A percentile compares a stretch with the other conserved stretches of the same genome.
Conservation (phyloP, 495 filamentous ascomycete species). For the Staphylotrichum tortipilum region DNA sequence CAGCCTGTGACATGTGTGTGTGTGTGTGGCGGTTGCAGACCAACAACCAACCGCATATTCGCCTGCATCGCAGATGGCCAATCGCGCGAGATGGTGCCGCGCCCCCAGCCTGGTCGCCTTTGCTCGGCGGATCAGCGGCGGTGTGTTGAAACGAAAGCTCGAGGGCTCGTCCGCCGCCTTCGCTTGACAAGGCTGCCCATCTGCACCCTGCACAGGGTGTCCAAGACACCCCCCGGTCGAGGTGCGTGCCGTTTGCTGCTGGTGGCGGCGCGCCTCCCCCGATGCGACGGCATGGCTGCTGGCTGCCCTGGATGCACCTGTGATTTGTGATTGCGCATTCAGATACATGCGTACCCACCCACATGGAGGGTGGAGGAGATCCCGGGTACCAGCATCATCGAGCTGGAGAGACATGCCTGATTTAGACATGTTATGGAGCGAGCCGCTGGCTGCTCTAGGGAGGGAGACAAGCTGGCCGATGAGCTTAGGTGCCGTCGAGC, state of each 20-base stretch:
- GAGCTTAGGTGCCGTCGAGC: too few relatives aligned
- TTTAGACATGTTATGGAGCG: too few relatives aligned
- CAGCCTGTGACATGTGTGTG: neutral
- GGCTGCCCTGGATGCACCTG: too few relatives aligned
- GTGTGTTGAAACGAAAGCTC: neutral
- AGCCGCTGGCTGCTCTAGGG: too few relatives aligned
- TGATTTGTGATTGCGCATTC: too few relatives aligned
- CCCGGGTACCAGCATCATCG: conserved; percentile 1
- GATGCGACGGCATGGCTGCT: too few relatives aligned
- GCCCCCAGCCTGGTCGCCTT: neutral
- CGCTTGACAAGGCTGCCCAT: neutral
- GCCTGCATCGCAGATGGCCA: conserved; percentile 1
- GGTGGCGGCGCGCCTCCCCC: neutral
- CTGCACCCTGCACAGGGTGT: neutral
- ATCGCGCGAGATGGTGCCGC: neutral
- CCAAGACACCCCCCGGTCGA: neutral
- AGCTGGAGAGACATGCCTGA: neutral
- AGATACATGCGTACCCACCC: too few relatives aligned
- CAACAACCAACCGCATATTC: conserved; percentile 2
- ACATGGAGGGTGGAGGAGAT: too few relatives aligned
- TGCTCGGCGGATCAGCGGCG: neutral
- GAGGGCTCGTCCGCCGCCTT: too few relatives aligned
- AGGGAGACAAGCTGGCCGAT: too few relatives aligned
- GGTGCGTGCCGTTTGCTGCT: neutral
- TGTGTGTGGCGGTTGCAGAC: neutral